phyloP scores from a whole-genome alignment of 768 basidiomycete genomes.

The Tubosaeta brunneosetosa region DNA sequence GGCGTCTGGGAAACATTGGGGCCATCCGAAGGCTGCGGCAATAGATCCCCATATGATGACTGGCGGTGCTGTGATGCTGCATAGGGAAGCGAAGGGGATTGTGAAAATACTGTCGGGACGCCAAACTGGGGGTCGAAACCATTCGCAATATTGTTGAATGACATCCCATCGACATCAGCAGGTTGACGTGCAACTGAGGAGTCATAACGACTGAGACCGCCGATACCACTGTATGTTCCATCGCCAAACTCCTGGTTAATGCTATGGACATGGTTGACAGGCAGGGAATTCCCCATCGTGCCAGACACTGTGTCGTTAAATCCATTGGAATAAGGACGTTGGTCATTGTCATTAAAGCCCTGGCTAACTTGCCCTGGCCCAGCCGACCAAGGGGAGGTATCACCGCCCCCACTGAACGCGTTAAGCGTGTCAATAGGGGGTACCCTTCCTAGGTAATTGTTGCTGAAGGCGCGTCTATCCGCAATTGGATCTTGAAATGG shows the following conservation, averaged over 20 bases:
- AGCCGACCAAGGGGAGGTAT: constrained; percentile 33
- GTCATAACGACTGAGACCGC: constrained; percentile 19
- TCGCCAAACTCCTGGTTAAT: constrained; percentile 28
- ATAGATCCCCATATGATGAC: constrained; percentile 22
- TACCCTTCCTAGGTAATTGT: constrained; percentile 28
- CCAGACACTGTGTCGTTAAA: constrained; percentile 20
- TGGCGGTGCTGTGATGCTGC: constrained; percentile 16
- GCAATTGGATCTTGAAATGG: constrained; percentile 38
- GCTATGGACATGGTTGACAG: constrained; percentile 19
- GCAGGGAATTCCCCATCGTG: constrained; percentile 12
- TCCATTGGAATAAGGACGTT: constrained; percentile 22
- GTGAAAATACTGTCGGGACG: constrained; percentile 15
- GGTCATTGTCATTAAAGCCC: constrained; percentile 19
- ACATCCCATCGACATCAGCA: constrained; percentile 22
- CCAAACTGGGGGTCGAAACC: constrained; percentile 21
- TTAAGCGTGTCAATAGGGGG: constrained; percentile 39
- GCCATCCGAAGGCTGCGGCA: constrained; percentile 14
- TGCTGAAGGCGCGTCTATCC: constrained; percentile 37
- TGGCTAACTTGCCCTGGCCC: constrained; percentile 22
- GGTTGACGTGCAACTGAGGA: constrained; percentile 21
- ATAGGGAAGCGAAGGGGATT: constrained; percentile 20
- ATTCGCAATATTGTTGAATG: constrained; percentile 18
- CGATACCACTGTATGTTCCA: constrained; percentile 19
- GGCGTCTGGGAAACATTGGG: constrained; percentile 18
- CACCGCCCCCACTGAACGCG: constrained; percentile 30